These are phyloP conservation scores for Mortierella sp. DNA, from an alignment of 371 early-diverging fungal genomes.

Conservation along the genomic window DNA sequence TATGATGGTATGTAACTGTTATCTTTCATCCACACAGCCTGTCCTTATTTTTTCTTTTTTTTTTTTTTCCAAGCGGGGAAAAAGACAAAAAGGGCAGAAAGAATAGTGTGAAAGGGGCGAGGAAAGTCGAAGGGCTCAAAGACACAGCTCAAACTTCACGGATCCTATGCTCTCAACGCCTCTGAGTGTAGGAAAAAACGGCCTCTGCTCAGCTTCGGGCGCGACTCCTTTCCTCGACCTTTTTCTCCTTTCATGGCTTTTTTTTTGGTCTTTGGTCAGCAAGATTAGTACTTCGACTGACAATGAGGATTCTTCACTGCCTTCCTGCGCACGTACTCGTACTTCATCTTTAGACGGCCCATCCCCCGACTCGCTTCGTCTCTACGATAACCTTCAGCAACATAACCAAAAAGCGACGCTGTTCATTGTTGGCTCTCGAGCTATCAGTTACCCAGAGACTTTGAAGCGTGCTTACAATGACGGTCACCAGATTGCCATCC, in stretches of 20 bases:
- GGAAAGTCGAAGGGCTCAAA: no score
- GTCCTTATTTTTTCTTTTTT: conserved; percentile 28
- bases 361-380: conserved; percentile 48
- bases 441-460: conserved; percentile 58
- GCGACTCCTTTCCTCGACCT: no score
- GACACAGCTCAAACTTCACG: no score
- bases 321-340: conserved; percentile 47
- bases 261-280: neutral
- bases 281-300: conserved; percentile 16
- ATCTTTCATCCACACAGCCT: no score
- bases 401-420: conserved; percentile 70
- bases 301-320: conserved; percentile 47
- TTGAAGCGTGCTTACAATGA: conserved; percentile 55
- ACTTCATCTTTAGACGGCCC: conserved; percentile 30
- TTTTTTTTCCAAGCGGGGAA: conserved; percentile 25
- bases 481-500: conserved; percentile 49
- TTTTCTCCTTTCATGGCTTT: neutral
- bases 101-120: no score
- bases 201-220: no score
- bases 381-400: conserved; percentile 60
- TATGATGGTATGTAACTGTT: conserved; percentile 62
- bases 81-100: no score
- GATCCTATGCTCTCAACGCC: no score
- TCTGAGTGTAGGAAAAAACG: no score
- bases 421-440: conserved; percentile 68